Evolutionary conservation across 495 filamentous ascomycete genomes (phyloP).

Genomic region (Aspergillus sclerotioniger): DNA sequence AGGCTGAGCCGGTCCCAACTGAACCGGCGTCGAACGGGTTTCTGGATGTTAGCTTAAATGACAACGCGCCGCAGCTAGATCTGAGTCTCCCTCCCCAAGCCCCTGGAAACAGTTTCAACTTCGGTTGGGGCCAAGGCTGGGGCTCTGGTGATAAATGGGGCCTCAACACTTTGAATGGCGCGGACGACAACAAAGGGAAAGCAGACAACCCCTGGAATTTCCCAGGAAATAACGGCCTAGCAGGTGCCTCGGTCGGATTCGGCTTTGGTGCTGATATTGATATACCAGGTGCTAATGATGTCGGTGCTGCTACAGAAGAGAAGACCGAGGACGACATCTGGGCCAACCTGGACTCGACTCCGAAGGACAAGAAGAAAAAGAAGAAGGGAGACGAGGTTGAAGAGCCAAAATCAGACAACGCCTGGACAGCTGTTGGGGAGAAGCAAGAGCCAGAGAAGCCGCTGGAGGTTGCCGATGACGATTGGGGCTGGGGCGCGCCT

Average conservation of each 20-base stretch:
- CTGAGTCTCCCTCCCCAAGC: constrained; percentile 40
- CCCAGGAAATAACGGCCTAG: constrained; percentile 36
- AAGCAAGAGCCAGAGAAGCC: constrained; percentile 9
- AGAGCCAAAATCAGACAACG: constrained; percentile 8
- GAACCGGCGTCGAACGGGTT: constrained; percentile 36
- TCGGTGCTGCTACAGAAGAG: constrained; percentile 12
- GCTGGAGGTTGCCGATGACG: constrained; percentile 20
- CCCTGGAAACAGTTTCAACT: constrained; percentile 35
- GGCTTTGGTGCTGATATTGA: constrained; percentile 40
- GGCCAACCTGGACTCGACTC: constrained; percentile 19
- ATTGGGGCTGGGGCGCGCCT: constrained; percentile 33
- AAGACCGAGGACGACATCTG: constrained; percentile 32
- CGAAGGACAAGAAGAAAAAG: constrained; percentile 32
- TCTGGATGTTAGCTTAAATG: constrained; percentile 46
- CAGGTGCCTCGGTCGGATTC: constrained; percentile 38
- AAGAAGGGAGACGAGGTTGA: constrained; percentile 21
- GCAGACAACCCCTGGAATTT: constrained; percentile 43
- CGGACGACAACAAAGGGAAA: constrained; percentile 33
- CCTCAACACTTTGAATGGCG: constrained; percentile 32
- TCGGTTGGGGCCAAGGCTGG: constrained; percentile 44
- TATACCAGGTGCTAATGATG: constrained; percentile 24
- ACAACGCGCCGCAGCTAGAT: constrained; percentile 44
- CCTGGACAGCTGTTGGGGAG: neutral
- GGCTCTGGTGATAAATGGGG: constrained; percentile 36
- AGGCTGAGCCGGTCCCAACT: constrained; percentile 6